These are phyloP conservation scores for Corinectria fuckeliana DNA, from an alignment of 2,329 filamentous ascomycete genomes.

Conservation along the genomic window DNA sequence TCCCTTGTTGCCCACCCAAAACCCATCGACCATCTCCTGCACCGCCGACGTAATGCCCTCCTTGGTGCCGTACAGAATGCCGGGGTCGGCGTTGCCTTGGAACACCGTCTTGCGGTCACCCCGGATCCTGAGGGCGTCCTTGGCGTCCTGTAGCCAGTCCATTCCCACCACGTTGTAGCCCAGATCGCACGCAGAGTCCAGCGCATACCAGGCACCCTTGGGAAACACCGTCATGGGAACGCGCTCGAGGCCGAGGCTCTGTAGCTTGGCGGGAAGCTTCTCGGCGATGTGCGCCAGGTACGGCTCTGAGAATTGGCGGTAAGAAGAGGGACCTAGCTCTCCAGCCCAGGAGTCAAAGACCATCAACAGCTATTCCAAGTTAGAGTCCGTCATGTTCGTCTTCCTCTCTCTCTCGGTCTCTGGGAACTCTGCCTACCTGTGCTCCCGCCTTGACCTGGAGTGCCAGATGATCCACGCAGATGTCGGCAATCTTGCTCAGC, in stretches of 20 bases:
- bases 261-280: conserved; percentile 76
- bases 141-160: conserved; percentile 93
- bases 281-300: conserved; percentile 85
- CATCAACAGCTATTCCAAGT: conserved; percentile 72
- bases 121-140: conserved; percentile 81
- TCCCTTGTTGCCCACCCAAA: conserved; percentile 79
- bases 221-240: conserved; percentile 99
- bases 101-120: conserved; percentile 76
- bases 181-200: conserved; percentile 84
- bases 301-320: conserved; percentile 84
- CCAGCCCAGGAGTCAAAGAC: conserved; percentile 99
- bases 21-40: conserved; percentile 85
- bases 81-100: conserved; percentile 96
- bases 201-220: conserved; percentile 95
- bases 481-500: conserved; percentile 88
- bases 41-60: conserved; percentile 83
- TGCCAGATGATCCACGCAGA: conserved; percentile 94
- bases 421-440: conserved; percentile 62
- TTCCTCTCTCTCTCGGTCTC: not conserved
- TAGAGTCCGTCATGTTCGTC: not conserved
- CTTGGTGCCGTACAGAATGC: conserved; percentile 84
- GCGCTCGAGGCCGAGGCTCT: conserved; percentile 74
- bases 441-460: conserved; percentile 92
- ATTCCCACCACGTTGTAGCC: conserved; percentile 94
- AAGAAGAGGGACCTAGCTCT: conserved; percentile 84